These are phyloP conservation scores for Plectosphaerella sp. DNA, from an alignment of 2,329 filamentous ascomycete genomes.

Conservation along the genomic window DNA sequence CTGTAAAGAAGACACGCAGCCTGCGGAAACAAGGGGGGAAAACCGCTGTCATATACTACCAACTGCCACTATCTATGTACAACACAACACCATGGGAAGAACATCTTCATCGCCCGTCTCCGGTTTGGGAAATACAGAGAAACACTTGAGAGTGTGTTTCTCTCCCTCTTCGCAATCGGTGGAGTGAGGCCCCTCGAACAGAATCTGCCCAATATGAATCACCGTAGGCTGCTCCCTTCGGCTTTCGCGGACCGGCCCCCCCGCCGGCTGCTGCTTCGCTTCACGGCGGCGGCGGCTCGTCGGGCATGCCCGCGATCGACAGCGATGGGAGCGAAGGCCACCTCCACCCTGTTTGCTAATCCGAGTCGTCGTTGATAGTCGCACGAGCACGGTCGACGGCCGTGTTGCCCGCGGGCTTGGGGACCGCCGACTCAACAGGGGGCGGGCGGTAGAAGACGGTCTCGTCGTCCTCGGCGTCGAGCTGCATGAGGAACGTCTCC, in stretches of 20 bases:
- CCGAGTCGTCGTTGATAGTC: slow-evolving; percentile 56
- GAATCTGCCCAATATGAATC: too few relatives aligned
- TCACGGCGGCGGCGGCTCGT: not conserved
- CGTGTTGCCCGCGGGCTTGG: slow-evolving; percentile 50
- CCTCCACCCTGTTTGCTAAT: slow-evolving; percentile 29
- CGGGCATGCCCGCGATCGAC: not conserved
- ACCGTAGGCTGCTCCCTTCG: too few relatives aligned
- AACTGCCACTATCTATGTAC: slow-evolving; percentile 9
- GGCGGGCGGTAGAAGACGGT: slow-evolving; percentile 61
- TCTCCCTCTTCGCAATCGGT: too few relatives aligned
- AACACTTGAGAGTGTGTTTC: slow-evolving; percentile 1
- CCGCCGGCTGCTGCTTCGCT: not conserved
- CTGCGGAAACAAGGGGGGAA: not conserved
- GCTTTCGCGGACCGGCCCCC: not conserved
- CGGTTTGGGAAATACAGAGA: not conserved
- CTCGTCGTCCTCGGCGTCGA: slow-evolving; percentile 89
- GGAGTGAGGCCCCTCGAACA: too few relatives aligned
- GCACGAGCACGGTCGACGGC: slow-evolving; percentile 56
- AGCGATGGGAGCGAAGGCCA: not conserved
- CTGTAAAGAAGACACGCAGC: not conserved
- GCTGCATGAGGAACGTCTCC: slow-evolving; percentile 96
- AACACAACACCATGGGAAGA: slow-evolving; percentile 6
- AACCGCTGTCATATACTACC: slow-evolving; percentile 12
- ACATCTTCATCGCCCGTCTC: not conserved
- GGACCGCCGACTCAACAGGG: slow-evolving; percentile 15